phyloP scores from a whole-genome alignment of 2,329 filamentous ascomycete species.

The Aureobasidium sp. region DNA sequence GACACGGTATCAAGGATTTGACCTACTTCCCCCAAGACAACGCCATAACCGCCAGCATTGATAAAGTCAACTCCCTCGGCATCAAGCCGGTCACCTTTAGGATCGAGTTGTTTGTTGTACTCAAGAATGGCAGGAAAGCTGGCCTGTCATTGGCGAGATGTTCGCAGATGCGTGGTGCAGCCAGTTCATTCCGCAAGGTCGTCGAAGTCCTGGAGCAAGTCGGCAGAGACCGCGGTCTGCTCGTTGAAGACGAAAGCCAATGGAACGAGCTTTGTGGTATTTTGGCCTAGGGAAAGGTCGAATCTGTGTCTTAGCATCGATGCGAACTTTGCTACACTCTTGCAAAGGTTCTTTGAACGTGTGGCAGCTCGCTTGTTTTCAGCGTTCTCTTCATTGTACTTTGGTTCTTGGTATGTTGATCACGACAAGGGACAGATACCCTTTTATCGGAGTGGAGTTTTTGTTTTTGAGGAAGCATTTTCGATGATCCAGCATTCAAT shows the following conservation, averaged over 20 bases:
- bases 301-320: background rate
- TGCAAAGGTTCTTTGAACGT: background rate
- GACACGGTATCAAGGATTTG: slow-evolving; percentile 70
- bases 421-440: background rate
- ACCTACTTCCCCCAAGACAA: slow-evolving; percentile 70
- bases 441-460: slow-evolving; percentile 3
- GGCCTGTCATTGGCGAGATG: slow-evolving; percentile 75
- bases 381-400: background rate
- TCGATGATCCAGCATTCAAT: background rate
- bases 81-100: slow-evolving; percentile 86
- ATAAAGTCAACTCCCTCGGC: slow-evolving; percentile 66
- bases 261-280: slow-evolving; percentile 36
- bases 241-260: slow-evolving; percentile 52
- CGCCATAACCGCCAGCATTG: slow-evolving; percentile 70
- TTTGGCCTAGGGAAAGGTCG: slow-evolving; percentile 15
- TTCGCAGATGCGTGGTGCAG: slow-evolving; percentile 85
- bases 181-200: slow-evolving; percentile 78
- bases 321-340: background rate
- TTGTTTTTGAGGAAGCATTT: background rate
- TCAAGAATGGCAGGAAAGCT: slow-evolving; percentile 71
- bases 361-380: background rate
- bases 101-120: slow-evolving; percentile 77
- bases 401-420: background rate
- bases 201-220: slow-evolving; percentile 66
- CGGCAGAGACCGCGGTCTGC: slow-evolving; percentile 54